Evolutionary conservation across 495 filamentous ascomycete genomes (phyloP).

Genomic region (Clavariopsis aquatica): DNA sequence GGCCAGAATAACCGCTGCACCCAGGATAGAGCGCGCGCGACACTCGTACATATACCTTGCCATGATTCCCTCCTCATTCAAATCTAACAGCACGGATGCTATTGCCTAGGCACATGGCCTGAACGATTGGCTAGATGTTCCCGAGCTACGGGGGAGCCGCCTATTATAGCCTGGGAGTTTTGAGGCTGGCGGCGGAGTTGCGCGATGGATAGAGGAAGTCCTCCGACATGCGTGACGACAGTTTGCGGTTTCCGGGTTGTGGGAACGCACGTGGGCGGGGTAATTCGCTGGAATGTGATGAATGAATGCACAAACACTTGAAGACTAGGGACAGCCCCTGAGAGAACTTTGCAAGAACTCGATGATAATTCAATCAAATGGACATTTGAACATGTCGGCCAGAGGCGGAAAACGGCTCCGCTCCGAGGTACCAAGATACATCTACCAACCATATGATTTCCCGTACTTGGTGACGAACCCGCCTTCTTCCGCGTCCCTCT

Average conservation of each 20-base stretch:
- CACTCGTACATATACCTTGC: background rate
- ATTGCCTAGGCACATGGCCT: background rate
- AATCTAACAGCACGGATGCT: background rate
- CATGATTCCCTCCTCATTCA: background rate
- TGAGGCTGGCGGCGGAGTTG: conserved; percentile 1
- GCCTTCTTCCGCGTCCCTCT: conserved; percentile 45
- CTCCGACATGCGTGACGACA: background rate
- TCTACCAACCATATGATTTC: conserved; percentile 21
- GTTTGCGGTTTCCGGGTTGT: background rate
- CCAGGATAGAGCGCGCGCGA: background rate
- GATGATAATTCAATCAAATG: too few species aligned
- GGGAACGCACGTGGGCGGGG: background rate
- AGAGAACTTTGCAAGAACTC: too few species aligned
- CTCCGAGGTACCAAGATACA: too few species aligned
- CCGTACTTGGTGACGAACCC: conserved; percentile 43
- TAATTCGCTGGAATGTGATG: background rate
- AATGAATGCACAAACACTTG: too few species aligned
- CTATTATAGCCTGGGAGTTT: background rate
- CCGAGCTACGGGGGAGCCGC: background rate
- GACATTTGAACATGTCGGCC: too few species aligned
- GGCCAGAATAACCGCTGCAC: background rate
- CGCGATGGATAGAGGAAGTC: background rate
- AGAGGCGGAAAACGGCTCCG: too few species aligned
- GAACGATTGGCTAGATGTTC: background rate
- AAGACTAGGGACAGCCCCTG: too few species aligned